Evolutionary conservation across 2,329 filamentous ascomycete species (phyloP).

Genomic region (Aspergillus calidoustus): DNA sequence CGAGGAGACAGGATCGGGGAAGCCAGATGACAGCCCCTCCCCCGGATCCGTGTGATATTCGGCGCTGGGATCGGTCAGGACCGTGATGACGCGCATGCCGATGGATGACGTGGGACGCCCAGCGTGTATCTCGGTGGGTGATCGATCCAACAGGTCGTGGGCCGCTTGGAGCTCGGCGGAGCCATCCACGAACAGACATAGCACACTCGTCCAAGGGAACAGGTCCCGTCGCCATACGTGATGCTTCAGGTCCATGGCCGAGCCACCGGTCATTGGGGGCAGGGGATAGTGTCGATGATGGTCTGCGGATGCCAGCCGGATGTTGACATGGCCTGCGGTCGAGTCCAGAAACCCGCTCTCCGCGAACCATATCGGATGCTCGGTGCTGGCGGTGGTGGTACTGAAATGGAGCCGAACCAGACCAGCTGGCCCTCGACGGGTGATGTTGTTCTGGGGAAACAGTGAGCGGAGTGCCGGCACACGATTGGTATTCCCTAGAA

Average conservation of each 20-base stretch:
- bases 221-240: conserved; percentile 8
- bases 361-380: conserved; percentile 22
- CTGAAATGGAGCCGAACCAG: conserved; percentile 21
- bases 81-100: conserved; percentile 15
- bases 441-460: conserved; percentile 16
- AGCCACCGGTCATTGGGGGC: conserved; percentile 4
- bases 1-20: conserved; percentile 1
- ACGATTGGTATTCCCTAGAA: conserved; percentile 22
- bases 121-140: conserved; percentile 3
- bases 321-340: neutral
- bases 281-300: conserved; percentile 3
- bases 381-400: conserved; percentile 11
- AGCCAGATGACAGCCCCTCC: conserved; percentile 5
- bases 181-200: conserved; percentile 23
- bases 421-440: conserved; percentile 14
- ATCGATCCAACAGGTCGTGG: conserved; percentile 14
- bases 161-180: conserved; percentile 15
- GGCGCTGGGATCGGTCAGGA: conserved; percentile 19
- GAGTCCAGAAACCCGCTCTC: conserved; percentile 14
- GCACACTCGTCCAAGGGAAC: conserved; percentile 22
- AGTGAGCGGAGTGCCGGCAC: conserved; percentile 21
- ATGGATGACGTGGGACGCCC: neutral
- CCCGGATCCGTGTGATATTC: conserved; percentile 4
- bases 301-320: neutral
- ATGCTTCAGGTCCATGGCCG: conserved; percentile 1